Conservation (phyloP, 805 yeast species). For the Saccharomycopsis oosterbeekiorum region DNA sequence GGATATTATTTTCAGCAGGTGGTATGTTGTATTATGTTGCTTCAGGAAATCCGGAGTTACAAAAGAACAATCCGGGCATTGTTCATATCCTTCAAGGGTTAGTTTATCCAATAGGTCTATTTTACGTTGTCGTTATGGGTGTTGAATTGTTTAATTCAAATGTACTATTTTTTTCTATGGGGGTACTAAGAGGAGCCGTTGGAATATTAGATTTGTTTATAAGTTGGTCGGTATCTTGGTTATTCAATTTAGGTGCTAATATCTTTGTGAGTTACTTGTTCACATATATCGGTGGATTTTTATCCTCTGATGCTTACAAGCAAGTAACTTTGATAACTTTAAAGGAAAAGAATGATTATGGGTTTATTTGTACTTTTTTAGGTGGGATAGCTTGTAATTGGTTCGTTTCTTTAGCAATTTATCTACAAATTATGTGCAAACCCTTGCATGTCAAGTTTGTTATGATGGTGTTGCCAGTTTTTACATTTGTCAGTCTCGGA, state of each 20-base stretch:
- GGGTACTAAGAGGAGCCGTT: slow-evolving; percentile 60
- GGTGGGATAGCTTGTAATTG: slow-evolving; percentile 71
- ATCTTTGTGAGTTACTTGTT: slow-evolving; percentile 58
- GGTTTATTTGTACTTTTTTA: slow-evolving; percentile 57
- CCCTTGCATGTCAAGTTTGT: slow-evolving; percentile 68
- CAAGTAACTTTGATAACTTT: slow-evolving; percentile 39
- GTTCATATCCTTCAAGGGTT: slow-evolving; percentile 48
- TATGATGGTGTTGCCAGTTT: slow-evolving; percentile 56
- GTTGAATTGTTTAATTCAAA: slow-evolving; percentile 70
- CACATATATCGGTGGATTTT: slow-evolving; percentile 45
- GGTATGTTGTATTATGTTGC: slow-evolving; percentile 57
- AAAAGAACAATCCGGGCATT: slow-evolving; percentile 39
- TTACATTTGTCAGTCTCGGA: slow-evolving; percentile 70
- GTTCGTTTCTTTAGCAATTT: slow-evolving; percentile 65
- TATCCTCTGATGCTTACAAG: slow-evolving; percentile 32
- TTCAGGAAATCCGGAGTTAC: slow-evolving; percentile 40
- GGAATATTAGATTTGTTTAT: slow-evolving; percentile 49
- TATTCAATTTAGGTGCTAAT: slow-evolving; percentile 54
- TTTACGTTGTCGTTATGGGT: slow-evolving; percentile 67
- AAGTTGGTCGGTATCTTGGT: slow-evolving; percentile 59
- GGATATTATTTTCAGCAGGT: slow-evolving; percentile 57
- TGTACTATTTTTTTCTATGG: slow-evolving; percentile 61
- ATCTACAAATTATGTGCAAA: slow-evolving; percentile 66
- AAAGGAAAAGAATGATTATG: slow-evolving; percentile 33
- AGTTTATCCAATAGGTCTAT: slow-evolving; percentile 61